Conservation (phyloP, 768 basidiomycete species). For the Trametopsis cervina region DNA sequence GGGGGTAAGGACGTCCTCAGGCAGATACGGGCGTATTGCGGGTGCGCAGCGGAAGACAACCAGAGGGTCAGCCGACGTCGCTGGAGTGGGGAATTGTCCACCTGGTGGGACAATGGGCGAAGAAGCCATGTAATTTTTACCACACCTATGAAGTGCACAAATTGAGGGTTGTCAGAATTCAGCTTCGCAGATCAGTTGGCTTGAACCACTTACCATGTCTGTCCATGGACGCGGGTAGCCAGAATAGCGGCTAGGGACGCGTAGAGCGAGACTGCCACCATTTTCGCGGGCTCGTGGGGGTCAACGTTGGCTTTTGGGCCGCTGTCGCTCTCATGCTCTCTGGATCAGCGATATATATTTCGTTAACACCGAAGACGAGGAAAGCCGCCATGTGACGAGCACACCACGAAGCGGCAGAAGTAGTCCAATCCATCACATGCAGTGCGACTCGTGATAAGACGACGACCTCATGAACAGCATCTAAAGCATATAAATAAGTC, state of each 20-base stretch:
- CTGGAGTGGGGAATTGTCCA: constrained; percentile 36
- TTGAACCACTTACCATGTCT: constrained; percentile 5
- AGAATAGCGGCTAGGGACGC: neutral
- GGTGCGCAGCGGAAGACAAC: constrained; percentile 42
- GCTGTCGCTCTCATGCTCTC: neutral
- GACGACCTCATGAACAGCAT: too few species aligned
- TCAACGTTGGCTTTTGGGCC: neutral
- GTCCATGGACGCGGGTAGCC: neutral
- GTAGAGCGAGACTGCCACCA: neutral
- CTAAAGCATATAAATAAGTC: too few species aligned
- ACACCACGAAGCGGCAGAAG: too few species aligned
- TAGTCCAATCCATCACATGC: too few species aligned
- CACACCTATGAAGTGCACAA: constrained; percentile 32
- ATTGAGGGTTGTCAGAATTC: neutral
- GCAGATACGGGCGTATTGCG: constrained; percentile 40
- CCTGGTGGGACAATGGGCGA: constrained; percentile 37
- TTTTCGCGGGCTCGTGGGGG: too few species aligned
- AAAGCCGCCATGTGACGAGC: too few species aligned
- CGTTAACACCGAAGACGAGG: neutral
- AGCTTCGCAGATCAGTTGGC: neutral
- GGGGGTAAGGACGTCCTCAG: constrained; percentile 28
- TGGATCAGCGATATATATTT: neutral
- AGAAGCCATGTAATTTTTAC: constrained; percentile 39
- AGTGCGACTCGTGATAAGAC: too few species aligned
- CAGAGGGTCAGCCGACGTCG: constrained; percentile 28